phyloP scores from a whole-genome alignment of 257 asterid species.

The Marsdenia floribunda region DNA sequence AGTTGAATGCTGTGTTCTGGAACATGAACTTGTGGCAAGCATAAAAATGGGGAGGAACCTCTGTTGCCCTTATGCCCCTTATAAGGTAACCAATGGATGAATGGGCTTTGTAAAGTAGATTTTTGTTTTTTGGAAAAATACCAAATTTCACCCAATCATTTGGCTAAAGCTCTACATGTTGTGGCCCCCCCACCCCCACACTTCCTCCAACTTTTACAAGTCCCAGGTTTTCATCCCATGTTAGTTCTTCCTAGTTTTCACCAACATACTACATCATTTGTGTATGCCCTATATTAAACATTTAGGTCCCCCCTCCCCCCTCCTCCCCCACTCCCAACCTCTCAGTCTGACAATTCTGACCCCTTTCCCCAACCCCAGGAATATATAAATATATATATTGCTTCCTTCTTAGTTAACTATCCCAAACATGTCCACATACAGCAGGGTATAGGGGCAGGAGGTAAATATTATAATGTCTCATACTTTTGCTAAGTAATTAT shows the following conservation, averaged over 20 bases:
- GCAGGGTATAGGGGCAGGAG: too few species aligned
- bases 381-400: background rate
- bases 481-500: background rate
- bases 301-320: constrained; percentile 5
- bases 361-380: background rate
- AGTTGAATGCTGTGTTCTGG: background rate
- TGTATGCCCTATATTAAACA: constrained; percentile 4
- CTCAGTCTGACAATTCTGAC: constrained; percentile 1
- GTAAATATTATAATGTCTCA: background rate
- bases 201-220: background rate
- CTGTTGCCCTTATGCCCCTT: background rate
- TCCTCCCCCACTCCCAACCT: too few species aligned
- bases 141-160: constrained; percentile 2
- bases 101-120: background rate
- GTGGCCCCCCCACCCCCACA: background rate
- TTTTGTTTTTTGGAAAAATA: background rate
- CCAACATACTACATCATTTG: constrained; percentile 19
- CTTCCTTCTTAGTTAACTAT: background rate
- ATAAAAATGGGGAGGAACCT: too few species aligned
- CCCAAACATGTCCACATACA: background rate
- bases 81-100: background rate
- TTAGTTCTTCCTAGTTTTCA: constrained; percentile 10
- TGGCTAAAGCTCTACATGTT: background rate
- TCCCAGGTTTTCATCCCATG: background rate
- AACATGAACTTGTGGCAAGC: background rate